Evolutionary conservation across 2,329 filamentous ascomycete genomes (phyloP), one percentile per base, ranked within the genome.

Genomic region (Akanthomyces lecanii): DNA sequence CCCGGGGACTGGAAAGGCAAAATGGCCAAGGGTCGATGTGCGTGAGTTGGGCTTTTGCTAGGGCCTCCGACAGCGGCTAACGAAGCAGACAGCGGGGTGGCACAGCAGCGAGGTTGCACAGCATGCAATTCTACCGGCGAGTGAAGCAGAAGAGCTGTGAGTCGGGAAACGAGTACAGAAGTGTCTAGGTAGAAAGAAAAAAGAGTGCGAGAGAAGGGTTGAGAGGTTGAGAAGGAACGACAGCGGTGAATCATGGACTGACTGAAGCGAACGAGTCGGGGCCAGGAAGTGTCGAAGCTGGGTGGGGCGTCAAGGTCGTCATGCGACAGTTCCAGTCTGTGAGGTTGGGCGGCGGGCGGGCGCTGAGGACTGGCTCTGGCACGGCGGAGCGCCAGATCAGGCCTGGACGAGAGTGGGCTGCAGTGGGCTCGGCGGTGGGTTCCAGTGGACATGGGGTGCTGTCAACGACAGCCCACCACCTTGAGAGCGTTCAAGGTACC

Each of bases 1-100:
- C 68, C 63, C 8, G 55, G 64, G 58, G 33, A 50, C 47, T 40
- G 42, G 38, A 33, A 25, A 52, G 61, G 62, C 57, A 67, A 66
- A 67, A 65, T 61, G 62, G 57, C 58, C 54, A 53, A 23, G 11
- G 25, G 61, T 36, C 21, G 21, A 54, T 10, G 12, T 45, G 44
- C 21, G 42, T 30, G 38, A 40, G 48, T 52, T 30, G 54, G 25
- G 33, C 33, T 11, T 11, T 11, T 11, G 10, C 33, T 36, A 36
- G 33, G 33, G 53, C 2, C 38, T 57, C 56, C 45, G 56, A 59
- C 56, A 51, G 45, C 45, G 44, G 47, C 23, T 28, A 33, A 7
- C 2, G 12, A 11, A 11, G 28, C 18, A 23, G 23, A 30, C 44
- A 14, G 44, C 45, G 14, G 6, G 23, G 23, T 25, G 36, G 45